Evolutionary conservation across 257 asterid genomes (phyloP), one percentile per base, ranked within the genome.

Genomic region (Capsicum chinense): DNA sequence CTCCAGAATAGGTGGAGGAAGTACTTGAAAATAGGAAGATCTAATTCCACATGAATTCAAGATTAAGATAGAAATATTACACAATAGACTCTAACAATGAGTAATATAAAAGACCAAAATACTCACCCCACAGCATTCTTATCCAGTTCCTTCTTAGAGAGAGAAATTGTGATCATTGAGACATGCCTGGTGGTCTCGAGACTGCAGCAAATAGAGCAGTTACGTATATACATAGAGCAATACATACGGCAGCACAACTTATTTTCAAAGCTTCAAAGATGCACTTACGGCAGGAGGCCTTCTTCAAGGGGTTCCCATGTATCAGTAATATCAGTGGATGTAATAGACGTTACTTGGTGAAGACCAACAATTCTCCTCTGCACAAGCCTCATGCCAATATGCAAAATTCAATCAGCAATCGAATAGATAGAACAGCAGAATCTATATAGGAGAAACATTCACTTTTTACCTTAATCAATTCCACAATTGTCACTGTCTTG

Each of bases 281-380:
- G 80, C 76, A 42, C 94, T 91, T 93, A 96, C 98, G 84, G 95
- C 74, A 94, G 99, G 84, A 96, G 97, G 85, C 98, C 99, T 90
- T 96, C 99, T 90, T 96, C 99, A 47, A 96, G 89, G 74, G 99
- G 99, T 89, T 96, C 99, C 98, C 98, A 96, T 56, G 97, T 96
- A 89, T 96, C 99, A 52, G 94, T 96, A 80, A 96, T 92, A 85
- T 96, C 98, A 33, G 93, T 93, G 90, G 99, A 96, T 63, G 94
- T 92, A 83, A 96, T 94, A 50, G 93, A 84, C 7, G 98, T 93
- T 62, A 92, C 87, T 89, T 96, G 99, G 92, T 94, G 97, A 90
- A 96, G 98, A 83, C 98, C 99, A 86, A 93, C 97, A 89, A 96
- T 94, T 88, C 99, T 93, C 91, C 99, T 91, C 99, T 94, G 91